Evolutionary conservation across 257 asterid species (phyloP).

Genomic region (Solanum clarkiae): DNA sequence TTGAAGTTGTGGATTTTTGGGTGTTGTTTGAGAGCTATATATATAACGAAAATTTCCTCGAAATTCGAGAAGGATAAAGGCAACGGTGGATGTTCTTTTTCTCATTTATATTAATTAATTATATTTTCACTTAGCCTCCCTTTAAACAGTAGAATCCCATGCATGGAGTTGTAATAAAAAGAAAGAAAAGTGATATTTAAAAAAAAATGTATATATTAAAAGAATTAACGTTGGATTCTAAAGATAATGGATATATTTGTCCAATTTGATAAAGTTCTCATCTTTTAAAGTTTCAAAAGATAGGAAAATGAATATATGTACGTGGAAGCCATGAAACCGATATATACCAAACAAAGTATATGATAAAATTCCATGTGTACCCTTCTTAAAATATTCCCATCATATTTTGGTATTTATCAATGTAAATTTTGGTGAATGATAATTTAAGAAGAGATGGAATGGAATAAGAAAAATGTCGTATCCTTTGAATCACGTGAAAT

Average conservation of each 20-base stretch:
- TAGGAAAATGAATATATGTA: constrained; percentile 20
- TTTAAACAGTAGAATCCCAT: neutral
- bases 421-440: neutral
- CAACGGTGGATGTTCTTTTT: constrained; percentile 16
- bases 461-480: no score
- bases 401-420: neutral
- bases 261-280: constrained; percentile 63
- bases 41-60: constrained; percentile 44
- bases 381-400: neutral
- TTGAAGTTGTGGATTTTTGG: constrained; percentile 20
- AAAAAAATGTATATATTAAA: neutral
- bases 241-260: constrained; percentile 28
- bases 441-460: no score
- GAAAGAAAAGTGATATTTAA: constrained; percentile 9
- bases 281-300: constrained; percentile 51
- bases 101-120: neutral
- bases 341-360: constrained; percentile 29
- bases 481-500: no score
- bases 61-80: constrained; percentile 28
- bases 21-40: constrained; percentile 32
- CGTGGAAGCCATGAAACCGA: constrained; percentile 12
- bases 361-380: constrained; percentile 22
- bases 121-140: constrained; percentile 4
- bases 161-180: constrained; percentile 19
- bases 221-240: constrained; percentile 16